Evolutionary conservation across 768 basidiomycete genomes (phyloP), one percentile per base, ranked within the genome.

Genomic region (Russula compacta): DNA sequence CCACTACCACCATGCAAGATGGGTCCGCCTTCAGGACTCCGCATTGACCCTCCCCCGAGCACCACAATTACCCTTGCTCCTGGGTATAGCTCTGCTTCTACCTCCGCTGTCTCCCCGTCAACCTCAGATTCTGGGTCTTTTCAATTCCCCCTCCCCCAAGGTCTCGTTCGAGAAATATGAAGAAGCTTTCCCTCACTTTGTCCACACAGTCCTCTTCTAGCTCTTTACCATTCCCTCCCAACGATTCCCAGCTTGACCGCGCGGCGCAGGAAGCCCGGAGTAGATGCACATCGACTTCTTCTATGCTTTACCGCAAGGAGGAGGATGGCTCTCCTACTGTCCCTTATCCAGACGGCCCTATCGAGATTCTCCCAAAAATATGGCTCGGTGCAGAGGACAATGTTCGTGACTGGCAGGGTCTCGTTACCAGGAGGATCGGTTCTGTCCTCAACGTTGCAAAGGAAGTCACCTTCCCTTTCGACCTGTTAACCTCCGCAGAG

Each of bases 321-420:
- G 76, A 76, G 61, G 87, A 86, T 68, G 85, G 70, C 21, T 80
- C 82, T 0, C 80, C 82, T 9, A 74, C 83, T 29, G 75, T 80
- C 2, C 89, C 93, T 6, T 97, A 97, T 71, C 69, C 78, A 4
- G 79, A 87, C 67, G 93, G 93, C 15, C 94, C 93, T 48, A 74
- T 87, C 14, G 86, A 95, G 73, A 78, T 97, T 68, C 78, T 95
- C 49, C 92, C 92, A 3, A 83, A 86, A 53, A 78, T 95, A 60
- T 95, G 87, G 86, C 83, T 95, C 10, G 94, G 93, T 64, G 89
- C 89, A 58, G 92, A 95, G 72, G 92, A 93, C 73, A 94, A 95
- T 67, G 92, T 89, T 47, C 82, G 85, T 60, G 88, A 95, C 73
- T 90, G 88, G 85, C 76, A 76, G 44, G 77, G 78, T 32, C 83